phyloP scores from a whole-genome alignment of 179 eudicot species.

The Amaranthus tricolor region DNA sequence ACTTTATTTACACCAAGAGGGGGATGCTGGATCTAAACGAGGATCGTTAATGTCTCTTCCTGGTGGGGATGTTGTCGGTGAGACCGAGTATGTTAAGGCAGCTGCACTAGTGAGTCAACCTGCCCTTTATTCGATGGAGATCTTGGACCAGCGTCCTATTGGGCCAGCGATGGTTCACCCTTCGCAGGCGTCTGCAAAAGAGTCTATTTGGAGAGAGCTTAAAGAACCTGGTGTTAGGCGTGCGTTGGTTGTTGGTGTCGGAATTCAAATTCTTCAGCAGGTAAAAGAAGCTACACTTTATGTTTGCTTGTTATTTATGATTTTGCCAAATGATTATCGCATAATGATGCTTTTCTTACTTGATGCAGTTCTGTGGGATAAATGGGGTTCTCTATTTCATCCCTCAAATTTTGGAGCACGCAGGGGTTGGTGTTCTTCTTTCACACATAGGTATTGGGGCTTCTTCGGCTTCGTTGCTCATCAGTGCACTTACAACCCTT shows the following conservation, averaged over 20 bases:
- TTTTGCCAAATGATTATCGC: slow-evolving; percentile 4
- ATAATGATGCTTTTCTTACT: slow-evolving; percentile 7
- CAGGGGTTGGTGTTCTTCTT: slow-evolving; percentile 69
- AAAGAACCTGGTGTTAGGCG: slow-evolving; percentile 78
- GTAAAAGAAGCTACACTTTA: slow-evolving; percentile 31
- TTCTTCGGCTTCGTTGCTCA: slow-evolving; percentile 61
- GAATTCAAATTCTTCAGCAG: slow-evolving; percentile 78
- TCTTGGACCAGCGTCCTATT: slow-evolving; percentile 48
- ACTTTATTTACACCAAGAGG: slow-evolving; percentile 66
- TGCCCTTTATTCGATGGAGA: slow-evolving; percentile 57
- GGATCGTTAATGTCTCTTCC: slow-evolving; percentile 58
- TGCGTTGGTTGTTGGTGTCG: slow-evolving; percentile 72
- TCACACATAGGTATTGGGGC: slow-evolving; percentile 62
- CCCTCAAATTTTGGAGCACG: slow-evolving; percentile 78
- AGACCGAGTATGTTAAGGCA: slow-evolving; percentile 49
- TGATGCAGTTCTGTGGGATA: slow-evolving; percentile 76
- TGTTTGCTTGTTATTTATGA: neutral
- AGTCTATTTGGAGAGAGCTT: slow-evolving; percentile 61
- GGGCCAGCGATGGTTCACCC: slow-evolving; percentile 79
- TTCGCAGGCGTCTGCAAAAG: slow-evolving; percentile 49
- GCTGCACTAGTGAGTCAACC: slow-evolving; percentile 79
- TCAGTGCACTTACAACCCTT: slow-evolving; percentile 58
- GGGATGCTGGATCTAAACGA: slow-evolving; percentile 37
- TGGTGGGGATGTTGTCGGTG: slow-evolving; percentile 50
- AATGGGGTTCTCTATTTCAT: slow-evolving; percentile 79